These are phyloP conservation scores for Exophiala sp. DNA, from an alignment of 2,329 filamentous ascomycete genomes.

Conservation along the genomic window DNA sequence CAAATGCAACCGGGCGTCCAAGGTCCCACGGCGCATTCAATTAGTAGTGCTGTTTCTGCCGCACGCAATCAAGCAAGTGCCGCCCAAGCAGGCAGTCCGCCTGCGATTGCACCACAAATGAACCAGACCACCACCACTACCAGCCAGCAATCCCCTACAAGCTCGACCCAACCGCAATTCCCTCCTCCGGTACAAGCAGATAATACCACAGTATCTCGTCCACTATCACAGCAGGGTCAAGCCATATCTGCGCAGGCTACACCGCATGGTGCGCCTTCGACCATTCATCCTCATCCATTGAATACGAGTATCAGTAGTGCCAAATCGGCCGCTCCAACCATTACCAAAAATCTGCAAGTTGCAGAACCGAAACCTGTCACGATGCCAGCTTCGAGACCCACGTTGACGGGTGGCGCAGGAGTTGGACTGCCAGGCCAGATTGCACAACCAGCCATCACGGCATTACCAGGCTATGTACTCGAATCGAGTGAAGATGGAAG, in stretches of 20 bases:
- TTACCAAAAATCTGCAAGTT: conserved; percentile 75
- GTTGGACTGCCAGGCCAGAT: conserved; percentile 77
- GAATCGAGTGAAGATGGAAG: conserved; percentile 82
- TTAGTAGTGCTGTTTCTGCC: conserved; percentile 44
- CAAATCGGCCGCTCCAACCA: conserved; percentile 66
- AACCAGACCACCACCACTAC: conserved; percentile 16
- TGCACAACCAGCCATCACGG: conserved; percentile 78
- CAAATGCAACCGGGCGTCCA: conserved; percentile 22
- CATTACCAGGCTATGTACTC: conserved; percentile 77
- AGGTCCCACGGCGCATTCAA: conserved; percentile 40
- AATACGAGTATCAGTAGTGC: conserved; percentile 40
- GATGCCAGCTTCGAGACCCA: conserved; percentile 73
- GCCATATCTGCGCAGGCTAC: conserved; percentile 26
- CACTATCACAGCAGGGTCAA: conserved; percentile 33
- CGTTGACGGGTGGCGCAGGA: conserved; percentile 70
- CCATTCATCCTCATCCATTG: conserved; percentile 41
- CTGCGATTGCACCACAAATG: conserved; percentile 29
- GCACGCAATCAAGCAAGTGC: conserved; percentile 27
- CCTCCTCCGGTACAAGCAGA: conserved; percentile 11
- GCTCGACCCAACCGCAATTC: conserved; percentile 36
- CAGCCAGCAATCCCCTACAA: conserved; percentile 44
- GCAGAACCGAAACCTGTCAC: conserved; percentile 69
- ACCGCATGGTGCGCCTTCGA: conserved; percentile 31
- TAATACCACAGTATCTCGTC: conserved; percentile 13
- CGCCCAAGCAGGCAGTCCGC: conserved; percentile 35